phyloP scores from a whole-genome alignment of 1,284 basidiomycete species.

The Trichosporon ovoides region DNA sequence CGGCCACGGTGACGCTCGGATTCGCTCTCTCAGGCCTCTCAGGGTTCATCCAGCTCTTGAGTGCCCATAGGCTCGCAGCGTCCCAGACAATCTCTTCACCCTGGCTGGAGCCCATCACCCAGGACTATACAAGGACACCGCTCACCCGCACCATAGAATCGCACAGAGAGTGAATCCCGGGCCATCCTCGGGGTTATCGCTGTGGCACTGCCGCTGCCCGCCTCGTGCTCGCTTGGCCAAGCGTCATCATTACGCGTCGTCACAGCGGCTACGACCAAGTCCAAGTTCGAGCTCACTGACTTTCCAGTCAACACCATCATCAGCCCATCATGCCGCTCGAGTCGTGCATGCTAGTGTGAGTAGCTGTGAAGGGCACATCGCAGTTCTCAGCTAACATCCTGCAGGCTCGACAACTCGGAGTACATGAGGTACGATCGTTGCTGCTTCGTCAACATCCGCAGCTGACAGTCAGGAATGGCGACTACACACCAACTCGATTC shows the following conservation, averaged over 20 bases:
- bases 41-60: not conserved
- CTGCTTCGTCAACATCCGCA: not conserved
- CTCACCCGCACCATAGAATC: too few relatives aligned
- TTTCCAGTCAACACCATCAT: constrained; percentile 4
- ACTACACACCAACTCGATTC: constrained; percentile 81
- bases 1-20: constrained; percentile 9
- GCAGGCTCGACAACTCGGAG: constrained; percentile 84
- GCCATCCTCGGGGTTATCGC: not conserved
- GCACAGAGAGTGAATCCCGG: too few relatives aligned
- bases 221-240: not conserved
- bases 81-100: too few relatives aligned
- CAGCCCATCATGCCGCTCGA: constrained; percentile 74
- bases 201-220: constrained; percentile 13
- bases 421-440: constrained; percentile 62
- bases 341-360: constrained; percentile 73
- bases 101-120: not conserved
- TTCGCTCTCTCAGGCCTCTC: constrained; percentile 2
- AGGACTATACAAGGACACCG: too few relatives aligned
- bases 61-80: not conserved
- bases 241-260: constrained; percentile 13
- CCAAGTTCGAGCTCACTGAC: not conserved
- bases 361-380: constrained; percentile 1
- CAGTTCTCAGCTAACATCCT: constrained; percentile 9
- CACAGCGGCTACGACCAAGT: not conserved
- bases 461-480: constrained; percentile 63